Evolutionary conservation across 2,329 filamentous ascomycete species (phyloP), one percentile per base, ranked within the genome.

Genomic region (Botrytis squamosa): DNA sequence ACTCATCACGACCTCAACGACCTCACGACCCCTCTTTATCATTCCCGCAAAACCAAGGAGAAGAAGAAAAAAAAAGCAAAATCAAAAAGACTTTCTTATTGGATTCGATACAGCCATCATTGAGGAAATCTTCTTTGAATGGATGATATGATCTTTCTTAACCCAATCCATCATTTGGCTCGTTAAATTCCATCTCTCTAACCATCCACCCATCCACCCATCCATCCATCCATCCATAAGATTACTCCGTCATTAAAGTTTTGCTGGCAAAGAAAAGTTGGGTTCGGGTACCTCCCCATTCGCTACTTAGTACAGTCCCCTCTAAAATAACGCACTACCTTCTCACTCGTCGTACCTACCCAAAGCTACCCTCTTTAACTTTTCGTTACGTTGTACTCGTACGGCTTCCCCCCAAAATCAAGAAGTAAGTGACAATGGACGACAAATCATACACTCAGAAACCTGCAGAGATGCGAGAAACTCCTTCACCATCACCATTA

Each of bases 351-450:
- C 42, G 71, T 72, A 68, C 71, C 63, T 71, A 65, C 59, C 70
- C 52, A 70, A 70, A 59, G 55, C 29, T 60, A 70, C 52, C 67
- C 42, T 40, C 38, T 60, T 60, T 70, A 71, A 44, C 70, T 44
- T 71, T 71, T 66, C 67, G 70, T 71, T 71, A 71, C 70, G 60
- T 71, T 42, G 59, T 55, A 66, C 70, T n/a, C n/a, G 33, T 71
- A n/a, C 46, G 25, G 60, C 36, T 42, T n/a, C 38, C 38, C 25
- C 22, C 22, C n/a, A 49, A 67, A n/a, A 18, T 40, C 65, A 60
- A 38, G 25, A 72, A 68, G 62, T 67, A 68, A 72, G 71, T 40
- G 38, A 72, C 71, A 55, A 72, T 72, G 71, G 52, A 72, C 63
- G 63, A 60, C 52, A 67, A 72, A 59, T 16, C 60, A 60, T 40